Evolutionary conservation across 495 filamentous ascomycete species (phyloP), one percentile per base, ranked within the genome.

Genomic region (Talaromyces adpressus): DNA sequence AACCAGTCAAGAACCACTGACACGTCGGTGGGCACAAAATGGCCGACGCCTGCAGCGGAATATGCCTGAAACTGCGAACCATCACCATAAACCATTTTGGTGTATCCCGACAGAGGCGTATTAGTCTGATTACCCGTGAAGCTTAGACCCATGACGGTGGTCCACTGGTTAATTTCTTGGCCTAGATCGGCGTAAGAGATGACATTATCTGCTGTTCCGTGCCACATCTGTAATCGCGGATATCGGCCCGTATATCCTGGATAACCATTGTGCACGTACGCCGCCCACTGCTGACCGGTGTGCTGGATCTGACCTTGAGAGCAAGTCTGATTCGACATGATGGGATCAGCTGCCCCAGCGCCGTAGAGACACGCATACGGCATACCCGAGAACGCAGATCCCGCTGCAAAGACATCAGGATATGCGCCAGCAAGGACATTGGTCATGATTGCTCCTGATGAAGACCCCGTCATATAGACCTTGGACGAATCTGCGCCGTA

Each of bases 161-260:
- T 74, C 84, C 84, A 87, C 72, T 87, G 80, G 77, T 84, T 84
- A 54, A 84, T 69, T 77, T 78, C 74, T 85, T 82, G 22, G 75
- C 62, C 58, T 72, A 83, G 67, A 82, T 84, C 66, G 73, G 71
- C 3, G 78, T 58, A 78, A 11, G 71, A 68, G 9, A 86, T 76
- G 4, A 83, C 78, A 4, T 62, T 66, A 59, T 87, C 84, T 11
- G 72, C 75, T 14, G 74, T 69, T 11, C 84, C 84, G 64, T 87
- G 84, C 62, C 75, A 75, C 58, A 86, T 79, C 68, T 84, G 79
- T 75, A 89, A 82, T 62, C 74, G 77, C 0, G 85, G 83, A 5
- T 82, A 70, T n/a, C 71, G 62, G 9, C 86, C 85, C 3, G 66
- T 75, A 70, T 86, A 85, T 2, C 81, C 82, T 0, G 82, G 75